Evolutionary conservation across 108 stramenopile genomes (phyloP).

Genomic region (Fistulifera pelliculosa): DNA sequence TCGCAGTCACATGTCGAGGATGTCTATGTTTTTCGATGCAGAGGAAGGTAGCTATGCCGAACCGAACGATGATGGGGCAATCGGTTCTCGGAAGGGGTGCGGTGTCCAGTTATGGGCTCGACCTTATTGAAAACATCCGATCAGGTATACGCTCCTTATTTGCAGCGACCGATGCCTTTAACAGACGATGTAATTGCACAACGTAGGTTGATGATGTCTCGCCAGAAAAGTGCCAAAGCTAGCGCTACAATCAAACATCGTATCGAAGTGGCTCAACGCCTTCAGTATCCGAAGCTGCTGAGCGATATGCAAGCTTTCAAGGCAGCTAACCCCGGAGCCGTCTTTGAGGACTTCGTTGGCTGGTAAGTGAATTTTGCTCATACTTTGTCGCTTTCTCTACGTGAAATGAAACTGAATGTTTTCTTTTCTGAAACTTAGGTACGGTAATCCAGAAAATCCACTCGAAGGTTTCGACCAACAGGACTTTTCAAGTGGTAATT

Average conservation of each 20-base stretch:
- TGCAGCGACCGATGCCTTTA: conserved; percentile 67
- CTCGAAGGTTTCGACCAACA: too few relatives aligned
- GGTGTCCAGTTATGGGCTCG: conserved; percentile 61
- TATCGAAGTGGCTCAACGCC: conserved; percentile 54
- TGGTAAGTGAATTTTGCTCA: conserved; percentile 78
- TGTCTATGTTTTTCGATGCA: conserved; percentile 5
- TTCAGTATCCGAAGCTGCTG: conserved; percentile 68
- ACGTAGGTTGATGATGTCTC: conserved; percentile 45
- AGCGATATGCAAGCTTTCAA: conserved; percentile 86
- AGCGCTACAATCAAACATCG: conserved; percentile 34
- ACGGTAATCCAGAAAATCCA: too few relatives aligned
- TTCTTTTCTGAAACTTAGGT: too few relatives aligned
- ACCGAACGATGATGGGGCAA: neutral
- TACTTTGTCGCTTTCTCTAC: too few relatives aligned
- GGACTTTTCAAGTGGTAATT: too few relatives aligned
- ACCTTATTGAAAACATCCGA: conserved; percentile 40
- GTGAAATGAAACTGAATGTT: too few relatives aligned
- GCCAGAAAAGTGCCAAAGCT: conserved; percentile 12
- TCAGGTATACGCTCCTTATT: conserved; percentile 80
- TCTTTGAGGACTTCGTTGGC: conserved; percentile 67
- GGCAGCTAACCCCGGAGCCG: conserved; percentile 66
- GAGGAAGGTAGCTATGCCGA: neutral
- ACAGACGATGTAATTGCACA: conserved; percentile 72
- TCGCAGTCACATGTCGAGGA: too few relatives aligned
- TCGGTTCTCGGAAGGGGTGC: conserved; percentile 43